Base-by-base conservation (phyloP, 176 grass and related monocot genomes). In the Avena eriantha region DNA sequence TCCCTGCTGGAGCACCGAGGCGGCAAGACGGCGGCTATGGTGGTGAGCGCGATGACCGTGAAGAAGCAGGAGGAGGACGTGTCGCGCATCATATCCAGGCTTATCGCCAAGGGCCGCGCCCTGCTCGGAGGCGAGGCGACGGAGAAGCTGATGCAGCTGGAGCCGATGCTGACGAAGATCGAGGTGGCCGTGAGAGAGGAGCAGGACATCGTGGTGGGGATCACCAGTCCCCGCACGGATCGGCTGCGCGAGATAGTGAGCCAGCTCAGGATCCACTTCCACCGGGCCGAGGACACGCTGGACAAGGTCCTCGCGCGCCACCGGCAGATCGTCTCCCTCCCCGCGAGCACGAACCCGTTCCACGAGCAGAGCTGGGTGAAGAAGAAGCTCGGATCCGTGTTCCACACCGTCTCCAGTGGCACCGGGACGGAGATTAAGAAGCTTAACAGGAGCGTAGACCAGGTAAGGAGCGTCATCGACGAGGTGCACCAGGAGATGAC, bases 71-170 rank as follows among this genome's bases (percentile, higher is more conserved):
- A 67, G 64, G 64, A 67, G 29, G 64, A 67, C 13, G 64, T 67
- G 64, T 67, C 64, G 29, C 14, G 64, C 29, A 67, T 67, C 64
- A 35, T 67, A 34, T 67, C 64, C 15, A 67, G 64, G 64, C 29
- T 67, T 14, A 35, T 67, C 64, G 64, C 29, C 29, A 67, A 67
- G 64, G 64, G 64, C 64, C 64, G 34, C 64, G 64, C 64, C 64
- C 31, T 67, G 29, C 29, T 67, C 14, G 64, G 64, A 29, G 5
- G 14, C 29, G 15, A 67, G 7, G 14, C 64, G 29, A 67, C 64
- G 64, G 64, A 67, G 64, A 34, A 67, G 64, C 29, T 67, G 64
- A 67, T 18, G 64, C 64, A 67, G 64, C 29, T 67, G 29, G 64
- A 35, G 64, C 31, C 64, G 7, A 67, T 34, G 64, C 1, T 67